These are phyloP conservation scores for Emergomyces pasteurianus DNA, from an alignment of 2,329 filamentous ascomycete genomes.

Conservation along the genomic window DNA sequence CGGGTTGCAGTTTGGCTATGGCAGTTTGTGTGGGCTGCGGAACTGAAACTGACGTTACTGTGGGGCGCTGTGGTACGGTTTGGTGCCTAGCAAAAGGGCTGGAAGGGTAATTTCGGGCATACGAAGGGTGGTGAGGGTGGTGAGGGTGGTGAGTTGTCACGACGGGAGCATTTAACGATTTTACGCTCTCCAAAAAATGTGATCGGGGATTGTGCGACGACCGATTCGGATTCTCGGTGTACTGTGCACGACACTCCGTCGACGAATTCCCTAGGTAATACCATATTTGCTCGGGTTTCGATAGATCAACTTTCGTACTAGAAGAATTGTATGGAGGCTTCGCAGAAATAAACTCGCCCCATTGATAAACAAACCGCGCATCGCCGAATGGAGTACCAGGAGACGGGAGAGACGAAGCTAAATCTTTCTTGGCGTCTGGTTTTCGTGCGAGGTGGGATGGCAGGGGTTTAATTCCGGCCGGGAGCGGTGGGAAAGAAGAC, in stretches of 20 bases:
- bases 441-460: constrained; percentile 37
- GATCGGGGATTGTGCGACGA: constrained; percentile 35
- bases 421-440: constrained; percentile 43
- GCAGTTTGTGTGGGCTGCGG: constrained; percentile 11
- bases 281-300: constrained; percentile 67
- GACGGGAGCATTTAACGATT: constrained; percentile 24
- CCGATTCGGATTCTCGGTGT: constrained; percentile 62
- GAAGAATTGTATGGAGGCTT: constrained; percentile 45
- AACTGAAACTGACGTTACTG: constrained; percentile 6
- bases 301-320: constrained; percentile 59
- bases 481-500: constrained; percentile 36
- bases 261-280: constrained; percentile 76
- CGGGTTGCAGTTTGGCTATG: background rate
- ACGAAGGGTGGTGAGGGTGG: constrained; percentile 17
- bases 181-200: constrained; percentile 39
- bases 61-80: constrained; percentile 6
- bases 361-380: constrained; percentile 44
- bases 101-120: constrained; percentile 18
- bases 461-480: constrained; percentile 35
- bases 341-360: constrained; percentile 66
- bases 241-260: constrained; percentile 82
- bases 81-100: constrained; percentile 12
- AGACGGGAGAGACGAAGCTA: constrained; percentile 49
- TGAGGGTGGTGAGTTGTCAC: constrained; percentile 16
- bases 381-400: constrained; percentile 57